Conservation (phyloP, 2,329 filamentous ascomycete species). For the Paramyrothecium sp. region DNA sequence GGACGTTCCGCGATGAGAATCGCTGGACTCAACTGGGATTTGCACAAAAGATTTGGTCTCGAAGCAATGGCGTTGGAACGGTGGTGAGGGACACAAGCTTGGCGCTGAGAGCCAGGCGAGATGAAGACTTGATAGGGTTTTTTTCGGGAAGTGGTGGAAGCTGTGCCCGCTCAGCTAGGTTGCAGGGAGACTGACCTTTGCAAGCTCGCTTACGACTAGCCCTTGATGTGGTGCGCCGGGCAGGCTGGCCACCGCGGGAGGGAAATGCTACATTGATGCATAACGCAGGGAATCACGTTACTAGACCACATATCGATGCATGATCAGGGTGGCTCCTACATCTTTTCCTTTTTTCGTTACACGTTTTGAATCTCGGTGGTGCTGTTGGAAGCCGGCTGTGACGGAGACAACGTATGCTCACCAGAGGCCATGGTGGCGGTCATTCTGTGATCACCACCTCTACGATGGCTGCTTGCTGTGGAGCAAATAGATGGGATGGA, state of each 20-base stretch:
- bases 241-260: slow-evolving; percentile 20
- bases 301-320: slow-evolving; percentile 51
- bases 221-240: slow-evolving; percentile 19
- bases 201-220: slow-evolving; percentile 19
- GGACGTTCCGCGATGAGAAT: neutral
- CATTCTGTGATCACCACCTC: too few species aligned
- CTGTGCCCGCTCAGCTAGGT: slow-evolving; percentile 17
- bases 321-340: slow-evolving; percentile 45
- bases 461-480: neutral
- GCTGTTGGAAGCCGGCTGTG: slow-evolving; percentile 11
- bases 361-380: neutral
- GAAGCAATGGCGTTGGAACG: slow-evolving; percentile 16
- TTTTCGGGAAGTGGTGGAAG: slow-evolving; percentile 26
- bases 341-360: slow-evolving; percentile 34
- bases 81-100: slow-evolving; percentile 6
- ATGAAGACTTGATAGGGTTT: slow-evolving; percentile 12
- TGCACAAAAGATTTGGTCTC: slow-evolving; percentile 25
- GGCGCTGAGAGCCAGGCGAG: slow-evolving; percentile 4
- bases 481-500: neutral
- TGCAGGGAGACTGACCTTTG: slow-evolving; percentile 23
- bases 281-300: slow-evolving; percentile 35
- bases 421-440: too few species aligned
- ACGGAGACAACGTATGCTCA: slow-evolving; percentile 13
- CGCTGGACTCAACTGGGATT: slow-evolving; percentile 22
- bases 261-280: slow-evolving; percentile 31